Base-by-base conservation (phyloP, 2,329 filamentous ascomycete genomes). In the Verticillium alfalfae region DNA sequence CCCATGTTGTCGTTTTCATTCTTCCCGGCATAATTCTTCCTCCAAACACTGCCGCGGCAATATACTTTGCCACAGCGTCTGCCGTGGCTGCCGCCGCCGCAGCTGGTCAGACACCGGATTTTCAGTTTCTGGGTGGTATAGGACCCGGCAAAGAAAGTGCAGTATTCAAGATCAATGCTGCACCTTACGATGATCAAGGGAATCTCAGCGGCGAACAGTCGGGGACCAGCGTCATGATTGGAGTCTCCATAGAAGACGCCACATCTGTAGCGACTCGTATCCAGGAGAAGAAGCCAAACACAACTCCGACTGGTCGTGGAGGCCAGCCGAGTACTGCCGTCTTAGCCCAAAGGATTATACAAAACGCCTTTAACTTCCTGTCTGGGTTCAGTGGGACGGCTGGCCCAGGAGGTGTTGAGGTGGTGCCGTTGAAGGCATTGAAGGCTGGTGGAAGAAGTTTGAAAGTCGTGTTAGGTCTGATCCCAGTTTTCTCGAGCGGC, bases 401-500 rank as follows among this genome's bases (percentile, higher is more conserved):
- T 2, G 82, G 81, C 2, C 78, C 79, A 34, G 83, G 80, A 2
- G 90, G 90, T 0, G 85, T 90, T 56, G 94, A 98, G 73, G 90
- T 96, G 13, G 91, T 99, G 31, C 93, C 95, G n/a, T 77, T 99
- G 66, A 95, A 91, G 77, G 92, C 91, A 5, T 99, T 99, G 90
- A 96, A 77, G 92, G 96, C 62, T 99, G 96, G 95, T 99, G 96
- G 95, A 84, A 82, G 64, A 98, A 97, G 76, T 99, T 99, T 77
- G 94, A 99, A 79, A 85, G 86, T 64, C 89, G 88, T 71, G 84
- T 99, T 45, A 89, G 93, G 69, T 83, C 86, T 66, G 95, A 99
- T 77, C 94, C 95, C 0, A 85, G 86, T 7, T 99, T 99, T 73
- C 79, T 99, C 67, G 93, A 98, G 76, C 86, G 88, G 69, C 74